phyloP scores from a whole-genome alignment of 2,329 filamentous ascomycete species.

The Dothideomycetes sp. region DNA sequence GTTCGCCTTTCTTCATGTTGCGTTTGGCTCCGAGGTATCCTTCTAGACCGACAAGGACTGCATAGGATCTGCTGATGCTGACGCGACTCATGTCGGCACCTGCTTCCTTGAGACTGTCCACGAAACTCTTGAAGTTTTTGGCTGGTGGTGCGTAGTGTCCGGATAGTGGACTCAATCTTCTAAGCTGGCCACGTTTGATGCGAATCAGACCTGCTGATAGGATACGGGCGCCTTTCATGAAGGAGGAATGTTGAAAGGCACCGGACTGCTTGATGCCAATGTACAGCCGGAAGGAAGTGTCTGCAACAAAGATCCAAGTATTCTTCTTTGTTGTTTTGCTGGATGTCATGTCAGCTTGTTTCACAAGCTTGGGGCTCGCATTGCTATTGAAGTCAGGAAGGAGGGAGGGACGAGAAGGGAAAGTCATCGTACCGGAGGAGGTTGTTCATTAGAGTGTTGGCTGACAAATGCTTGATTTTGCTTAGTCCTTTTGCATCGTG shows the following conservation, averaged over 20 bases:
- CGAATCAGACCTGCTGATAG: slow-evolving; percentile 76
- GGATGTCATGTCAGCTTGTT: neutral
- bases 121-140: slow-evolving; percentile 73
- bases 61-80: slow-evolving; percentile 72
- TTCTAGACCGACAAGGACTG: slow-evolving; percentile 73
- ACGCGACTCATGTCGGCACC: slow-evolving; percentile 73
- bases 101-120: slow-evolving; percentile 59
- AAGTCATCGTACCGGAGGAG: slow-evolving; percentile 47
- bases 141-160: slow-evolving; percentile 82
- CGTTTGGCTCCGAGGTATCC: slow-evolving; percentile 62
- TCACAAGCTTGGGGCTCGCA: neutral
- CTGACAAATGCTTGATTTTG: slow-evolving; percentile 58
- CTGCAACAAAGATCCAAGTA: slow-evolving; percentile 89
- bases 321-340: slow-evolving; percentile 68
- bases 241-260: slow-evolving; percentile 84
- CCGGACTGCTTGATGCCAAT: slow-evolving; percentile 84
- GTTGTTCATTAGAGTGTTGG: slow-evolving; percentile 67
- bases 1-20: slow-evolving; percentile 51
- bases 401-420: neutral
- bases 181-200: slow-evolving; percentile 70
- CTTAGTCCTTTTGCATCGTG: slow-evolving; percentile 51
- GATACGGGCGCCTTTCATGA: slow-evolving; percentile 74
- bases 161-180: slow-evolving; percentile 55
- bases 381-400: neutral
- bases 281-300: slow-evolving; percentile 76